Percentiles rank a stretch among this genome's conserved stretches.
phyloP scores from a whole-genome alignment of 2,329 filamentous ascomycete species.

The Diaporthe eres region DNA sequence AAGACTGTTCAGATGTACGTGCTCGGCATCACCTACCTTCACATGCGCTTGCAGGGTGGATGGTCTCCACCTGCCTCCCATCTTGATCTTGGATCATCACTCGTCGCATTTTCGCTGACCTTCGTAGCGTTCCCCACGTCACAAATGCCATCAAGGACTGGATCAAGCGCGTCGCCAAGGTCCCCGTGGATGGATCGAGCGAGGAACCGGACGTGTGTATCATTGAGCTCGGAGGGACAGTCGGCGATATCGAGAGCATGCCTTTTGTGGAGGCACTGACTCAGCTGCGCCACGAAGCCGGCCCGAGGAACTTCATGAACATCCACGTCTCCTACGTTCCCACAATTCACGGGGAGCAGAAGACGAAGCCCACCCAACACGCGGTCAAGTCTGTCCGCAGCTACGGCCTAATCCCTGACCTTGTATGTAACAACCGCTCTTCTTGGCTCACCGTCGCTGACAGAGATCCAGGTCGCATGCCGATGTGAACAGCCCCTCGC shows the following conservation, averaged over 20 bases:
- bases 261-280: conserved; percentile 91
- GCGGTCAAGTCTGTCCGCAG: conserved; percentile 88
- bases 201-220: conserved; percentile 94
- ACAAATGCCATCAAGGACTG: conserved; percentile 93
- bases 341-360: conserved; percentile 79
- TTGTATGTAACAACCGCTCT: conserved; percentile 62
- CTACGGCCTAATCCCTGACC: conserved; percentile 79
- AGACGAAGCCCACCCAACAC: conserved; percentile 97
- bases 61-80: neutral
- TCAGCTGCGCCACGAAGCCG: conserved; percentile 80
- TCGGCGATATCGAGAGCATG: conserved; percentile 85
- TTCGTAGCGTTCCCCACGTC: conserved; percentile 80
- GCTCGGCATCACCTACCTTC: neutral
- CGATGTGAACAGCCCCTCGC: conserved; percentile 86
- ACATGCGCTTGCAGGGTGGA: neutral
- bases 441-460: conserved; percentile 43
- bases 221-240: conserved; percentile 65
- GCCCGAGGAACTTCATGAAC: conserved; percentile 85
- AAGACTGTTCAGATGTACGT: conserved; percentile 82
- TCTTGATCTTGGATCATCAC: neutral
- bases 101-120: conserved; percentile 25
- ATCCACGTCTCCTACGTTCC: conserved; percentile 94
- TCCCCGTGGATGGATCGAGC: conserved; percentile 88
- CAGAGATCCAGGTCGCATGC: conserved; percentile 80
- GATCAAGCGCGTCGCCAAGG: conserved; percentile 87